Conservation (phyloP, 768 basidiomycete genomes). For the Boletales sp. region DNA sequence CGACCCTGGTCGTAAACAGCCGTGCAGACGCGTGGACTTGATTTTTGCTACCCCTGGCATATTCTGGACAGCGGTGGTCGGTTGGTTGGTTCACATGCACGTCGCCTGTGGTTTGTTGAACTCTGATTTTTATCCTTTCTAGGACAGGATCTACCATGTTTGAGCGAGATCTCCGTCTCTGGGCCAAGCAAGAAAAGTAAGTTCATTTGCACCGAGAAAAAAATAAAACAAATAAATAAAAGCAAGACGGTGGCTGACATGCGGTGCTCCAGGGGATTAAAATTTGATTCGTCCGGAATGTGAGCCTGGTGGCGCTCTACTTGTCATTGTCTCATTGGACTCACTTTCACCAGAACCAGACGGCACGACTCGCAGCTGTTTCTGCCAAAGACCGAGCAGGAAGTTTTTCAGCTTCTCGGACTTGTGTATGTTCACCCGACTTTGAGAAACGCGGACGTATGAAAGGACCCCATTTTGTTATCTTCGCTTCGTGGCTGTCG, state of each 20-base stretch:
- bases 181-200: conserved; percentile 62
- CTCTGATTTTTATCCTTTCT: neutral
- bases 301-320: conserved; percentile 30
- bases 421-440: conserved; percentile 69
- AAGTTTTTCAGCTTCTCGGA: conserved; percentile 69
- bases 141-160: conserved; percentile 93
- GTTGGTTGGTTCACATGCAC: conserved; percentile 52
- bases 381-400: conserved; percentile 61
- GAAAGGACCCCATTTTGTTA: neutral
- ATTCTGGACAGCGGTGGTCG: conserved; percentile 87
- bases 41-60: conserved; percentile 74
- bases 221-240: neutral
- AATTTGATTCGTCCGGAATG: conserved; percentile 84
- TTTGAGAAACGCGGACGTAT: conserved; percentile 58
- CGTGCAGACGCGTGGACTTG: conserved; percentile 75
- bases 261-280: conserved; percentile 54
- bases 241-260: neutral
- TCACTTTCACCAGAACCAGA: conserved; percentile 38
- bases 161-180: conserved; percentile 75
- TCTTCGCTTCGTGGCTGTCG: too few species aligned
- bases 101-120: neutral
- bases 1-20: conserved; percentile 30
- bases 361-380: conserved; percentile 60
- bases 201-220: neutral
- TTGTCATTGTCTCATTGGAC: neutral